Conservation (phyloP, 306 rosid species). For the Vigna nakashimae region DNA sequence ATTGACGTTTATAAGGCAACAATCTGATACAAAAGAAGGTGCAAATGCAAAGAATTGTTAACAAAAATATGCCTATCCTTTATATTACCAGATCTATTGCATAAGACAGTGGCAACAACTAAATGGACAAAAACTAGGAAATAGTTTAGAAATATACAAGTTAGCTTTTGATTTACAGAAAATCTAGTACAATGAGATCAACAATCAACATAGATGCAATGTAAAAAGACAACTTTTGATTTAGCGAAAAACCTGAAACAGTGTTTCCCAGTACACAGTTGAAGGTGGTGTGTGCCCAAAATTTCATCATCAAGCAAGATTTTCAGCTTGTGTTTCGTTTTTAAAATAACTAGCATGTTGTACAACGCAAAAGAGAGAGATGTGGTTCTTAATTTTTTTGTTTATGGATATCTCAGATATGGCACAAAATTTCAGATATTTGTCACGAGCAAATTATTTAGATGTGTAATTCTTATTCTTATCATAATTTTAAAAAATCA, state of each 20-base stretch:
- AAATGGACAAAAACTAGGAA: background rate
- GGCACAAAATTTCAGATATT: too few relatives aligned
- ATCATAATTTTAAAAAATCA: too few relatives aligned
- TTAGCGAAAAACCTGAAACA: background rate
- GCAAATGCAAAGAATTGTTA: conserved; percentile 44
- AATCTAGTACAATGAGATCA: conserved; percentile 7
- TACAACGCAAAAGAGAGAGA: background rate
- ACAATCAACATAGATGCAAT: conserved; percentile 18
- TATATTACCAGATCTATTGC: conserved; percentile 23
- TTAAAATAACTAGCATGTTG: conserved; percentile 8
- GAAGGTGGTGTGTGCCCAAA: background rate
- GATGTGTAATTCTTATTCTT: too few relatives aligned
- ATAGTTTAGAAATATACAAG: too few relatives aligned
- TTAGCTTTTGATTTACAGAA: conserved; percentile 16
- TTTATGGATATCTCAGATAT: too few relatives aligned
- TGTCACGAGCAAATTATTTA: too few relatives aligned
- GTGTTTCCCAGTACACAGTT: background rate
- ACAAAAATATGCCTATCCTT: conserved; percentile 35
- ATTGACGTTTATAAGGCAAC: conserved; percentile 38
- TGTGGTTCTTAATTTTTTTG: too few relatives aligned
- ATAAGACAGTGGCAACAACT: conserved; percentile 16
- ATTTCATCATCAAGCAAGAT: conserved; percentile 30
- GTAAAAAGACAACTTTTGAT: conserved; percentile 10
- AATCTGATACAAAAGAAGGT: conserved; percentile 12
- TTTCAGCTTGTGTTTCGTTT: conserved; percentile 34